A percentile compares a stretch with the other conserved stretches of the same genome.
Conservation (phyloP, 2,329 filamentous ascomycete genomes). For the Hypoxylon sp. region DNA sequence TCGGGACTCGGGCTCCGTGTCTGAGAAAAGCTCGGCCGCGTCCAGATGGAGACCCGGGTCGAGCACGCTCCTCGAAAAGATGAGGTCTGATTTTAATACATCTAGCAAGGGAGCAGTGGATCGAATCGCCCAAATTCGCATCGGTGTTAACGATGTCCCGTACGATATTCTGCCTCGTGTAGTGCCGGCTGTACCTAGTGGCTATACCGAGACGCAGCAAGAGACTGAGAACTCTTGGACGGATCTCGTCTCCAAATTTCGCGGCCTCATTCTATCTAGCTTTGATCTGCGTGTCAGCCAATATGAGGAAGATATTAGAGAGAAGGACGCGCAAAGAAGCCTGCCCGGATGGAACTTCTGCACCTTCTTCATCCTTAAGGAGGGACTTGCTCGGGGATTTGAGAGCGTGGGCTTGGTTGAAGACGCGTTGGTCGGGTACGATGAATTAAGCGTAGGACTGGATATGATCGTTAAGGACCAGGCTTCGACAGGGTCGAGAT, state of each 20-base stretch:
- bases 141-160: slow-evolving; percentile 77
- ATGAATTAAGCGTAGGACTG: slow-evolving; percentile 89
- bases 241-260: slow-evolving; percentile 88
- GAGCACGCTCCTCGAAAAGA: slow-evolving; percentile 87
- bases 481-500: slow-evolving; percentile 68
- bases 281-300: slow-evolving; percentile 93
- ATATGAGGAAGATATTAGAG: slow-evolving; percentile 97
- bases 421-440: slow-evolving; percentile 93
- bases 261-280: slow-evolving; percentile 85
- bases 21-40: slow-evolving; percentile 70
- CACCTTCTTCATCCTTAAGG: slow-evolving; percentile 98
- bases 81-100: slow-evolving; percentile 90
- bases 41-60: slow-evolving; percentile 84
- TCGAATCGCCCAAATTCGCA: slow-evolving; percentile 85
- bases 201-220: slow-evolving; percentile 77
- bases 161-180: slow-evolving; percentile 74
- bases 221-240: slow-evolving; percentile 87
- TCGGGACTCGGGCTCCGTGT: slow-evolving; percentile 67
- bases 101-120: slow-evolving; percentile 77
- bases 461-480: slow-evolving; percentile 86
- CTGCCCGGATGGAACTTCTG: slow-evolving; percentile 99
- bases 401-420: slow-evolving; percentile 97
- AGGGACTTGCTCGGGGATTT: slow-evolving; percentile 91
- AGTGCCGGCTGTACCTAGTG: slow-evolving; percentile 72
- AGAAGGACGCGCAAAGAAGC: slow-evolving; percentile 87